Evolutionary conservation across 768 basidiomycete genomes (phyloP), one percentile per base, ranked within the genome.

Genomic region (Naganishia kalamii): DNA sequence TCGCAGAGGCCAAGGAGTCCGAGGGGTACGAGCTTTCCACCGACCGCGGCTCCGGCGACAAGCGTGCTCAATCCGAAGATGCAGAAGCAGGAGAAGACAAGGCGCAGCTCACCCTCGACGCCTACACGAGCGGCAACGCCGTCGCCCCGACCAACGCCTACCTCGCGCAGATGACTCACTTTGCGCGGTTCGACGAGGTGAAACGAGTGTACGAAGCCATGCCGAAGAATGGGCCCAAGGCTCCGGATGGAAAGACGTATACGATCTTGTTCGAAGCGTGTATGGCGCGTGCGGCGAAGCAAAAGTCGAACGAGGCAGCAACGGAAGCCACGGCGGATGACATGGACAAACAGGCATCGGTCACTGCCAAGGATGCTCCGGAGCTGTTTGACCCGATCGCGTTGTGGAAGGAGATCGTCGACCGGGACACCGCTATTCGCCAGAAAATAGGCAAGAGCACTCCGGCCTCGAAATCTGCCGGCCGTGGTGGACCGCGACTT

Each of bases 61-160:
- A 48, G 35, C 4, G 48, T 27, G 27, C 17, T 33, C 37, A 48
- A n/a, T 35, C 27, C 15, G 30, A 21, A 27, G 51, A 61, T 4
- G 37, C 29, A 32, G 51, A 30, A 10, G 17, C 21, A 3, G 13
- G 19, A 11, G 44, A 52, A n/a, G 51, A 47, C 32, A 48, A 60
- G 21, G 43, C 50, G 4, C 12, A n/a, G 11, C 32, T 35, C 3
- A 54, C 57, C 27, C 32, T 54, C 27, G 62, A 63, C 29, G 46
- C 62, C 3, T 59, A 48, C 41, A 48, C 30, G 1, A 49, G 49
- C n/a, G 30, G 69, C 27, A 62, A 72, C 43, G 59, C 59, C 29
- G 32, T 69, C 1, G 66, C 63, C 6, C 72, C 75, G 21, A 71
- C 65, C 21, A 77, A 75, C 37, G 72, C 74, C 3, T 77, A 77